Conservation (phyloP, 2,329 filamentous ascomycete species). For the Ophiostoma australiae region DNA sequence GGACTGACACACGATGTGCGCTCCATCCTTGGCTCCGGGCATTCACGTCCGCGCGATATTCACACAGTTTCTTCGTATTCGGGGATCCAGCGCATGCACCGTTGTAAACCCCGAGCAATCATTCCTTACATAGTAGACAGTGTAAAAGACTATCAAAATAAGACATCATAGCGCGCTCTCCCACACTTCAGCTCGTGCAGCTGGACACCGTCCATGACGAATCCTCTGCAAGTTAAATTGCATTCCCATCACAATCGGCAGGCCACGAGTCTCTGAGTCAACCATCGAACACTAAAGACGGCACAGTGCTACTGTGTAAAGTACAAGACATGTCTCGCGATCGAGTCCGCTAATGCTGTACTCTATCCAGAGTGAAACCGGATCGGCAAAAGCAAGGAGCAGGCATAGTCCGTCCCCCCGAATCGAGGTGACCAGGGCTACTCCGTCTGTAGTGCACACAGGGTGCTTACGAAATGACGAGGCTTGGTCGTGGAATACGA, state of each 20-base stretch:
- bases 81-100: neutral
- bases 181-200: neutral
- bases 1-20: neutral
- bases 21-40: neutral
- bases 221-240: neutral
- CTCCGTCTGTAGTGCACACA: neutral
- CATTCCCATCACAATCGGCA: neutral
- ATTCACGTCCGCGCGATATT: neutral
- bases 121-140: neutral
- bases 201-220: neutral
- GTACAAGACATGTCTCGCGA: neutral
- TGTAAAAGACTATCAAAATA: neutral
- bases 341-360: neutral
- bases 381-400: neutral
- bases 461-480: neutral
- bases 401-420: neutral
- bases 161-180: neutral
- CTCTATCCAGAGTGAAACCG: neutral
- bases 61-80: neutral
- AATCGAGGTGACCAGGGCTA: neutral
- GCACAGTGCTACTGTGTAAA: neutral
- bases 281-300: neutral
- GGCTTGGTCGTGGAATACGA: slow-evolving; percentile 1
- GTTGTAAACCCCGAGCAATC: neutral
- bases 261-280: neutral